A percentile compares a stretch with the other conserved stretches of the same genome.
These are phyloP conservation scores for Arbutus unedo DNA, from an alignment of 148 eudicot species.

Conservation along the genomic window DNA sequence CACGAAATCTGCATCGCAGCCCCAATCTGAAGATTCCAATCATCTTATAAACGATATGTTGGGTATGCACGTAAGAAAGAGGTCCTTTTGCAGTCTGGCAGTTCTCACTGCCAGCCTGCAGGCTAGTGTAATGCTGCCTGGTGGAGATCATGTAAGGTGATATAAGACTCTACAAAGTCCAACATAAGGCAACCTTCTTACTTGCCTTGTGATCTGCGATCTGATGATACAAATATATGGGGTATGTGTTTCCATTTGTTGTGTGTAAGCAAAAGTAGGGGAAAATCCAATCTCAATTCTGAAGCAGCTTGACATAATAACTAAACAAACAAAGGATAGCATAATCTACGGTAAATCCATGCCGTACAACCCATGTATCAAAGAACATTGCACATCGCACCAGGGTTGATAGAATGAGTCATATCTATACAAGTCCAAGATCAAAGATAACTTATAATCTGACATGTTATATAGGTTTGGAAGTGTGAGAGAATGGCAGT, in stretches of 20 bases:
- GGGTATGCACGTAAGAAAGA: not conserved
- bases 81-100: not conserved
- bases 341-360: not conserved
- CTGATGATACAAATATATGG: not conserved
- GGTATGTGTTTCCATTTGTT: too few species aligned
- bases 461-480: too few species aligned
- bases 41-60: not conserved
- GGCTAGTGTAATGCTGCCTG: not conserved
- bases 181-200: conserved; percentile 2
- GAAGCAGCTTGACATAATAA: too few species aligned
- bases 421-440: too few species aligned
- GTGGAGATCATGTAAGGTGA: not conserved
- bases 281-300: not conserved
- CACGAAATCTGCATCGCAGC: not conserved
- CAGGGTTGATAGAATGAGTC: not conserved
- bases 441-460: too few species aligned
- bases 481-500: too few species aligned
- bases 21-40: not conserved
- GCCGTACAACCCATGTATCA: not conserved
- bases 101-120: not conserved
- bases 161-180: not conserved
- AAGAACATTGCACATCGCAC: not conserved
- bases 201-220: not conserved
- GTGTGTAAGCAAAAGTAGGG: not conserved
- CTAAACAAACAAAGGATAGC: not conserved